phyloP scores from a whole-genome alignment of 495 filamentous ascomycete species.

The Chaetomium cochliodes region DNA sequence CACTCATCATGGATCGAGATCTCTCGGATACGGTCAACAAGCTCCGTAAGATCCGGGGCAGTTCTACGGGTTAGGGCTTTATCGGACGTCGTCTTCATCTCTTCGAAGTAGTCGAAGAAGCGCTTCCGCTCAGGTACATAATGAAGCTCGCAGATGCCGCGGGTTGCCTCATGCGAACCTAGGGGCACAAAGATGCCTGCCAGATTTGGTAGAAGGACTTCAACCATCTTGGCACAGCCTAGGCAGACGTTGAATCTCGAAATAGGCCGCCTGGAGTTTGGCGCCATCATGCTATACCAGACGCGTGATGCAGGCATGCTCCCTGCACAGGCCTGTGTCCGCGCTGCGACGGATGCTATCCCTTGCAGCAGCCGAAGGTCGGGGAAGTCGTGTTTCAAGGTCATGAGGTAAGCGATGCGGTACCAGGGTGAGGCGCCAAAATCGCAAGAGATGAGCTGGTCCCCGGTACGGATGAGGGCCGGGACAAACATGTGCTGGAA shows the following conservation, averaged over 20 bases:
- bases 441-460: conserved; percentile 44
- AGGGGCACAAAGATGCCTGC: conserved; percentile 41
- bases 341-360: conserved; percentile 40
- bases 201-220: conserved; percentile 45
- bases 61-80: conserved; percentile 33
- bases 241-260: conserved; percentile 43
- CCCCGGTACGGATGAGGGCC: conserved; percentile 35
- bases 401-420: conserved; percentile 48
- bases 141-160: conserved; percentile 45
- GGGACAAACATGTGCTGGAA: conserved; percentile 43
- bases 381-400: conserved; percentile 37
- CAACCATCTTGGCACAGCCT: conserved; percentile 43
- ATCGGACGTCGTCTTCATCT: conserved; percentile 44
- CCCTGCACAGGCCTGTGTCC: conserved; percentile 40
- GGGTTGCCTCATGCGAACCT: conserved; percentile 35
- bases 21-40: conserved; percentile 40
- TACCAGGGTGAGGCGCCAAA: conserved; percentile 48
- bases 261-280: conserved; percentile 33
- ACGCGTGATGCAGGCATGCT: conserved; percentile 30
- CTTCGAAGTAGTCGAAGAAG: conserved; percentile 46
- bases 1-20: conserved; percentile 41
- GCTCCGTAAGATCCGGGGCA: conserved; percentile 37
- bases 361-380: conserved; percentile 43
- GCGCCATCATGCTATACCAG: conserved; percentile 49
- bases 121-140: conserved; percentile 39